Evolutionary conservation across 805 yeast species (phyloP), one percentile per base, ranked within the genome.

Genomic region (Monosporozyma unispora): DNA sequence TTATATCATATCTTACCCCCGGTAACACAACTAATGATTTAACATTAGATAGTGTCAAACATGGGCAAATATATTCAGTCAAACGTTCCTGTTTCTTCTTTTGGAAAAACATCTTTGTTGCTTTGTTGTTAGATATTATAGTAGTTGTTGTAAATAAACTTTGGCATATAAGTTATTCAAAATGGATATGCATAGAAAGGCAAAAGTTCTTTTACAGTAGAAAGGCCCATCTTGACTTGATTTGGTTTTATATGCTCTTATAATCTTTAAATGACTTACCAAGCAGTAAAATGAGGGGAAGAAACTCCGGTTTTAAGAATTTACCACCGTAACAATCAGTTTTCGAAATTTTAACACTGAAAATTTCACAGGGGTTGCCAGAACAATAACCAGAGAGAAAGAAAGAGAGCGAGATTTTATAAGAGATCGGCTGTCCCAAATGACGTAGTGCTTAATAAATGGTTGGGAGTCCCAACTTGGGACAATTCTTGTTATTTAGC

Each of bases 1-100:
- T 69, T n/a, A 81, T 77, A 49, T 78, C 75, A 63, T 81, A 82
- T 22, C 80, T 70, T 39, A 81, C 75, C 0, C 86, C 86, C 1
- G 88, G 87, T 8, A 81, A 57, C 28, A 80, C 70, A 12, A 82
- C 78, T 47, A 72, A 58, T 1, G 58, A 44, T 1, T 68, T 59
- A 12, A 57, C 49, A 22, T 48, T 50, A 16, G 49, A 39, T 23
- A 58, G 49, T 7, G 51, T 47, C 33, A 49, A 33, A 27, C 52
- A 49, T 6, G 49, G 49, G 18, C 47, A 48, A n/a, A 14, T 23
- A 22, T n/a, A 21, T 33, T 39, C 29, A 11, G 37, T 40, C n/a
- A 42, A 29, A 23, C 44, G 41, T 14, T 47, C 49, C 21, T 40
- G 45, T 33, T 38, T 21, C 25, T 28, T 47, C 18, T 28, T 47